Percentiles rank a stretch among this genome's conserved stretches.
phyloP scores from a whole-genome alignment of 2,329 filamentous ascomycete species.

The Arthrobotrys pseudoclavata region DNA sequence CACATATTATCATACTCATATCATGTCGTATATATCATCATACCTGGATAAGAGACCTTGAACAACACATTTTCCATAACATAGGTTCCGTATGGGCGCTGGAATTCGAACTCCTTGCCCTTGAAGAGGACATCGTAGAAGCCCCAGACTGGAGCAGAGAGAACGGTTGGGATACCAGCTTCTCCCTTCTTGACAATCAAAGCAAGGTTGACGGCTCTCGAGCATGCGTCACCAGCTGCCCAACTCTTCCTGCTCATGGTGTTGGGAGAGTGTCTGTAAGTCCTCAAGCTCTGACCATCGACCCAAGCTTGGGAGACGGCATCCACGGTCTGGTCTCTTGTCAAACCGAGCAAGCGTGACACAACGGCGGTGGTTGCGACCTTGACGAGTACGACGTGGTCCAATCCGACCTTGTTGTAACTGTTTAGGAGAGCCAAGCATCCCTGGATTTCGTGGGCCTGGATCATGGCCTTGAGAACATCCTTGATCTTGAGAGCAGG shows the following conservation, averaged over 20 bases:
- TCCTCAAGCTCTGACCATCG: conserved; percentile 94
- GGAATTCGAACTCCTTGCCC: conserved; percentile 95
- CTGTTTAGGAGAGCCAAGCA: conserved; percentile 97
- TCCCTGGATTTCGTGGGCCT: conserved; percentile 98
- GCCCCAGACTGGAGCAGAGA: conserved; percentile 93
- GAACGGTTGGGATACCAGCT: conserved; percentile 83
- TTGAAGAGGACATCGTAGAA: conserved; percentile 99
- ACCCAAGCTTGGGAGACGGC: conserved; percentile 98
- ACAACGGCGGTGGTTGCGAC: conserved; percentile 94
- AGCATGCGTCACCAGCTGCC: conserved; percentile 98
- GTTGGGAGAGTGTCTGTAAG: conserved; percentile 97
- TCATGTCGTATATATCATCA: conserved; percentile 63
- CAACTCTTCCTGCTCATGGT: conserved; percentile 99
- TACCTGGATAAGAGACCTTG: conserved; percentile 98
- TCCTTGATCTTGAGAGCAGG: conserved; percentile 83
- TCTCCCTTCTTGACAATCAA: conserved; percentile 94
- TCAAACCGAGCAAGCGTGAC: conserved; percentile 92
- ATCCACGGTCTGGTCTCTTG: conserved; percentile 90
- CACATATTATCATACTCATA: background rate
- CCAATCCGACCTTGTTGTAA: conserved; percentile 97
- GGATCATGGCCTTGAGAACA: conserved; percentile 97
- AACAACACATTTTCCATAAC: conserved; percentile 99
- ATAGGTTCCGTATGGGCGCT: conserved; percentile 95
- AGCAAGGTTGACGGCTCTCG: conserved; percentile 90
- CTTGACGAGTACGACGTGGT: conserved; percentile 98